Evolutionary conservation across 1,284 basidiomycete species (phyloP).

Genomic region (Stereum hirsutum): DNA sequence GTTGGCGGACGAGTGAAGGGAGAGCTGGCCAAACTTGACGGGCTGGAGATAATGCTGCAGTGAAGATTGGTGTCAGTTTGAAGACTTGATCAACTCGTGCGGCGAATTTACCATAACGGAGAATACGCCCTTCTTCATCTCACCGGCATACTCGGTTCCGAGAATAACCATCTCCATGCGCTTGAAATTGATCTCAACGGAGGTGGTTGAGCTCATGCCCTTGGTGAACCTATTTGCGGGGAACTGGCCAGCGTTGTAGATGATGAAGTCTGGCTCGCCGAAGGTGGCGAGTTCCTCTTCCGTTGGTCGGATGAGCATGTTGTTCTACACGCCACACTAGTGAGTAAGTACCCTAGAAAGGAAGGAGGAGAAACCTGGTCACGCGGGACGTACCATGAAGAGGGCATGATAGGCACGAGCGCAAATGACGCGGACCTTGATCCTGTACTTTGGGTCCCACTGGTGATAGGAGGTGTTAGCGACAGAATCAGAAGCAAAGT

Average conservation of each 20-base stretch:
- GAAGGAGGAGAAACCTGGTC: constrained; percentile 5
- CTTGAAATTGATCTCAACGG: constrained; percentile 99
- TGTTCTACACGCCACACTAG: constrained; percentile 51
- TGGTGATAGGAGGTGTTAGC: constrained; percentile 17
- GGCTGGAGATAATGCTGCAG: constrained; percentile 93
- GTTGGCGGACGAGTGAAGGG: constrained; percentile 98
- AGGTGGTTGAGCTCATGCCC: constrained; percentile 98
- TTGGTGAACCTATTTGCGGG: constrained; percentile 99
- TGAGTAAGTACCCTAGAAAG: not conserved
- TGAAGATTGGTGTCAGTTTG: constrained; percentile 7
- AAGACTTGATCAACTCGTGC: constrained; percentile 8
- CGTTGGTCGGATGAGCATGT: constrained; percentile 99
- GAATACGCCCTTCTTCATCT: constrained; percentile 99
- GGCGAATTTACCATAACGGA: constrained; percentile 80
- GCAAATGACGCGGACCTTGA: constrained; percentile 99
- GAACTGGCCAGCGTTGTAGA: constrained; percentile 99
- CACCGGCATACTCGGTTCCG: constrained; percentile 98
- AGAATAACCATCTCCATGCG: constrained; percentile 99
- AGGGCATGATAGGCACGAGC: constrained; percentile 98
- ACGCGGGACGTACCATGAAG: constrained; percentile 78
- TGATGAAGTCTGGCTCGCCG: constrained; percentile 99
- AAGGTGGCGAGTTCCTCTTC: constrained; percentile 91
- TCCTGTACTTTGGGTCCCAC: constrained; percentile 99
- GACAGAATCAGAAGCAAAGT: not conserved
- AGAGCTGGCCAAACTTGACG: constrained; percentile 97